Base-by-base conservation (phyloP, 1,139 yeast species). In the Saccharomycopsis hybrid region DNA sequence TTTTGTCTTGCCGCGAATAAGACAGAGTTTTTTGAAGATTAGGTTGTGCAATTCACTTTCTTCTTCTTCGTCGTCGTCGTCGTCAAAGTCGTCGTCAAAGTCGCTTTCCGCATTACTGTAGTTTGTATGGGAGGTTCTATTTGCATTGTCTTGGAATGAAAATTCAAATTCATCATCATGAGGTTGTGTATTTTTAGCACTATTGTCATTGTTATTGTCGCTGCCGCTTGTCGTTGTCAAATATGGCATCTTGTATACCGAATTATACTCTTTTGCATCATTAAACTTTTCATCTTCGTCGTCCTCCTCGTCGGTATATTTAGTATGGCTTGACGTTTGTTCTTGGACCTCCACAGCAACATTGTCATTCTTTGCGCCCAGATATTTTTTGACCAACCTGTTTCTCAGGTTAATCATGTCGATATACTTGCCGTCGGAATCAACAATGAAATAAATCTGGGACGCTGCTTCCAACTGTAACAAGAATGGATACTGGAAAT, bases 1-100 rank as follows among this genome's bases (percentile, higher is more conserved):
- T n/a, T 28, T 44, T 11, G 43, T 37, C 13, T 31, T 28, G 2
- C 55, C 55, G n/a, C 55, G 42, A 18, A 52, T 39, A 8, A 52
- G 29, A 31, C 49, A 50, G 9, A 52, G 38, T 18, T 50, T 48
- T 31, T 47, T 44, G 42, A 52, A 52, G n/a, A 52, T 43, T 18
- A 50, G 32, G 25, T 50, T 42, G 9, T 35, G 28, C n/a, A 43
- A 29, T 13, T 52, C 54, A 24, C 43, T 37, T n/a, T 40, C 46
- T n/a, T 37, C 44, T 13, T 46, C 43, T n/a, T n/a, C 28, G 4
- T 37, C 43, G 13, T 32, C 31, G n/a, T 18, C 46, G 18, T 18
- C 18, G 18, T 11, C 9, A 8, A 7, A n/a, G 8, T 9, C 25
- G 41, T 7, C 41, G 41, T 9, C 9, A 37, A 9, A 24, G n/a